Percentiles rank a stretch among this genome's conserved stretches.
These are phyloP conservation scores for Pharnaceum exiguum DNA, from an alignment of 148 eudicot species.

Conservation along the genomic window DNA sequence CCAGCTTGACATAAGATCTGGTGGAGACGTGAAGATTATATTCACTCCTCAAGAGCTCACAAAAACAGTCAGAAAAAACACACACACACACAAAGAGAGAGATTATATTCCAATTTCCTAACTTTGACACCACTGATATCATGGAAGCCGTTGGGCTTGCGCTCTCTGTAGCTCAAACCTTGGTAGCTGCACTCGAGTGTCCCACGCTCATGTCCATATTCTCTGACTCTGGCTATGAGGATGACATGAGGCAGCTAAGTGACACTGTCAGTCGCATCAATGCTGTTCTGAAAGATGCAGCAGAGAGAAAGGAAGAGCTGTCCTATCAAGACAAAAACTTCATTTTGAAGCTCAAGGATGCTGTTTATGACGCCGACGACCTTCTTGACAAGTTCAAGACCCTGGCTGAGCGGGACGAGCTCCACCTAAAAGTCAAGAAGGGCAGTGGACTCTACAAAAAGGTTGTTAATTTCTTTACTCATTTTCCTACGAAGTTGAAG, in stretches of 20 bases:
- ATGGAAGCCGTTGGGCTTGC: no score
- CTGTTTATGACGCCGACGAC: constrained; percentile 19
- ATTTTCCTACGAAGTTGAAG: not conserved
- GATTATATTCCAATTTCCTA: no score
- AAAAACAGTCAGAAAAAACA: no score
- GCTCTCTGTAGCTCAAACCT: constrained; percentile 2
- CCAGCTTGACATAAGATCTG: no score
- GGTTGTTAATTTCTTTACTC: constrained; percentile 17
- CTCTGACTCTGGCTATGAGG: constrained; percentile 6
- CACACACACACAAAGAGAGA: no score
- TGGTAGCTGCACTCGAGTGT: not conserved
- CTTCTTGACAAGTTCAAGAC: constrained; percentile 14
- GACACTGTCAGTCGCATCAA: constrained; percentile 15
- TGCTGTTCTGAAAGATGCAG: constrained; percentile 19
- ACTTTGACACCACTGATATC: no score
- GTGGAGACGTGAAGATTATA: no score
- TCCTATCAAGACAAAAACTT: constrained; percentile 2
- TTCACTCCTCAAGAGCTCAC: no score
- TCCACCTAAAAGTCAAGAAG: no score
- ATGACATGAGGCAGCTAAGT: constrained; percentile 14
- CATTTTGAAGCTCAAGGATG: constrained; percentile 22
- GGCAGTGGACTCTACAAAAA: not conserved
- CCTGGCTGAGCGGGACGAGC: not conserved
- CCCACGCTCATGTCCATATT: not conserved
- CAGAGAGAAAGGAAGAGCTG: constrained; percentile 12